Evolutionary conservation across 2,329 filamentous ascomycete genomes (phyloP).

Genomic region (Alternaria ventricosa): DNA sequence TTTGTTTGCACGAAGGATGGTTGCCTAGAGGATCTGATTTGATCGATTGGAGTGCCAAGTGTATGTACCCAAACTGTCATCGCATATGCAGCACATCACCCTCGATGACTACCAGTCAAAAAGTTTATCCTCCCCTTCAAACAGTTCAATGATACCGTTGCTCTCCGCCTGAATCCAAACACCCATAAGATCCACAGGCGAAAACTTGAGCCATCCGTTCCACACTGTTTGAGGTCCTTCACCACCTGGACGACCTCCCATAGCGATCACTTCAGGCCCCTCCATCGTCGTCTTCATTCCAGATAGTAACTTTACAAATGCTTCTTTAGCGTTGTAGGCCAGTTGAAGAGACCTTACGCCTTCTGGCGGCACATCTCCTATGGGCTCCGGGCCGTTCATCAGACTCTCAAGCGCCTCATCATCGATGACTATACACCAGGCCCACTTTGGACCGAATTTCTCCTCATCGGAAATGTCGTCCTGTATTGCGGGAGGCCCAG

Average conservation of each 20-base stretch:
- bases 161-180: not conserved
- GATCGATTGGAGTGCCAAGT: not conserved
- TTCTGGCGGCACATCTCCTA: slow-evolving; percentile 7
- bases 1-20: not conserved
- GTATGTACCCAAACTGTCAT: not conserved
- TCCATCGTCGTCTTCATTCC: not conserved
- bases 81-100: not conserved
- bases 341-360: not conserved
- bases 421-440: slow-evolving; percentile 9
- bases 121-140: not conserved
- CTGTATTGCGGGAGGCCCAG: not conserved
- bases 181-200: not conserved
- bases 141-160: not conserved
- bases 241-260: not conserved
- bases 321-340: not conserved
- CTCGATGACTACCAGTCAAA: not conserved
- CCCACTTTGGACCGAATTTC: slow-evolving; percentile 5
- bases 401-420: slow-evolving; percentile 10
- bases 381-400: slow-evolving; percentile 4
- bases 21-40: not conserved
- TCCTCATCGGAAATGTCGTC: not conserved
- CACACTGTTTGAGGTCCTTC: not conserved
- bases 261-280: not conserved
- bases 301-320: slow-evolving; percentile 6
- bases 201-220: slow-evolving; percentile 8